These are phyloP conservation scores for Phytopythium chamaehyphon DNA, from an alignment of 352 stramenopile genomes.

Conservation along the genomic window DNA sequence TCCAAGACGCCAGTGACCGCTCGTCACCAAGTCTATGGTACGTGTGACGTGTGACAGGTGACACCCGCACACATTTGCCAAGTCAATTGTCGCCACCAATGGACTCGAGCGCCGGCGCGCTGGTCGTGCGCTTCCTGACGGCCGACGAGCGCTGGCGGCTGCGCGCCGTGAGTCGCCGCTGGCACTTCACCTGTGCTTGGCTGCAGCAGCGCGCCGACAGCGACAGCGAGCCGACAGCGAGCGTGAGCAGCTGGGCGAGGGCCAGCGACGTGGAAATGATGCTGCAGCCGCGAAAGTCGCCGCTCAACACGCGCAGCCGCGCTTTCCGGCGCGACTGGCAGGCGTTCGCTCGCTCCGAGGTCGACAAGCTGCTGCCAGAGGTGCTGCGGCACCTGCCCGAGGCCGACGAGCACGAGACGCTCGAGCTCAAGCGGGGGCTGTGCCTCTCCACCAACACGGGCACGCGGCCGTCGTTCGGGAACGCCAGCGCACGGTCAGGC, in stretches of 20 bases:
- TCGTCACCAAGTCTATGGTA: no score
- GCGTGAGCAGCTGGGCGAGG: background rate
- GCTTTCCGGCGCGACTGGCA: slow-evolving; percentile 55
- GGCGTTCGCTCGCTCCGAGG: slow-evolving; percentile 41
- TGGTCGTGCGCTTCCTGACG: slow-evolving; percentile 40
- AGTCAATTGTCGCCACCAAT: slow-evolving; percentile 16
- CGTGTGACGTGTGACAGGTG: no score
- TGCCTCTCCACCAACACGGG: slow-evolving; percentile 65
- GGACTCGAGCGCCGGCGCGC: slow-evolving; percentile 24
- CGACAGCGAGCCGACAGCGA: background rate
- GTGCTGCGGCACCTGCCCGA: slow-evolving; percentile 30
- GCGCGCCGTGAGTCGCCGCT: slow-evolving; percentile 43
- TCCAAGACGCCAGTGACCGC: background rate
- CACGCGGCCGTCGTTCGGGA: slow-evolving; percentile 58
- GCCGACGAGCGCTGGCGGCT: slow-evolving; percentile 33
- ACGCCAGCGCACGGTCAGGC: slow-evolving; percentile 44
- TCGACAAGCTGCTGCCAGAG: slow-evolving; percentile 28
- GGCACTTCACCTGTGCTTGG: slow-evolving; percentile 51
- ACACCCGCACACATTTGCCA: background rate
- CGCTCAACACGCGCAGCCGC: slow-evolving; percentile 45
- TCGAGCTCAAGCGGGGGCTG: slow-evolving; percentile 49
- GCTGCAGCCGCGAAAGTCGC: slow-evolving; percentile 38
- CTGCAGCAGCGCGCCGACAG: slow-evolving; percentile 25
- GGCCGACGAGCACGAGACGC: slow-evolving; percentile 30
- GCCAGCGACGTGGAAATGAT: background rate